Percentiles rank a stretch among this genome's conserved stretches.
Evolutionary conservation across 169 alveolate species (phyloP).

Genomic region (Plasmodium knowlesi): DNA sequence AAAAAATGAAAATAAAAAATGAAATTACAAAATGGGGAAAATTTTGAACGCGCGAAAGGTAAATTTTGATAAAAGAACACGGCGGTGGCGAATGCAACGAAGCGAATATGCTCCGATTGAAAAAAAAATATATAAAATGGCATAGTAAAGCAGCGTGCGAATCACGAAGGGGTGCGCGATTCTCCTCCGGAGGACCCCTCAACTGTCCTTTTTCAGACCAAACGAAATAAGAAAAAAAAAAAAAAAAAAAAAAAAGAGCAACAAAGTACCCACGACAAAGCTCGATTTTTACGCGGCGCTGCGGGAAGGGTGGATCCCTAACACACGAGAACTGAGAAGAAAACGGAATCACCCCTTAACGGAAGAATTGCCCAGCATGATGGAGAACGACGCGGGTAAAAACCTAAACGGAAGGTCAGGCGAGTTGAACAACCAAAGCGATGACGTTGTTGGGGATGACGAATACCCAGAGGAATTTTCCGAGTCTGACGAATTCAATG

Average conservation of each 20-base stretch:
- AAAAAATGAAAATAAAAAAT: background rate
- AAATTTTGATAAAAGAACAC: background rate
- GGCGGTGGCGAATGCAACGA: background rate
- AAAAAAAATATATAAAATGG: background rate
- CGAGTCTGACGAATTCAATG: conserved; percentile 11
- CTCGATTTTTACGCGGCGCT: background rate
- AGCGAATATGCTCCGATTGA: background rate
- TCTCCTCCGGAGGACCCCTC: background rate
- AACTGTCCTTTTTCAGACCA: background rate
- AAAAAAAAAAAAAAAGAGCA: background rate
- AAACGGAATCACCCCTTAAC: background rate
- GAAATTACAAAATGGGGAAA: background rate
- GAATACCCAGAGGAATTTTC: conserved; percentile 66
- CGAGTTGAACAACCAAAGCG: background rate
- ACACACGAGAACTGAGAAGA: background rate
- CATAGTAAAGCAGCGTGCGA: background rate
- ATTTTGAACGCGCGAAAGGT: background rate
- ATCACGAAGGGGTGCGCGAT: background rate
- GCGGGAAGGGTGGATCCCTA: background rate
- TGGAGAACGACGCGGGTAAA: background rate
- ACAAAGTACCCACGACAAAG: background rate
- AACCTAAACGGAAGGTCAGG: background rate
- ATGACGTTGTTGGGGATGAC: conserved; percentile 55
- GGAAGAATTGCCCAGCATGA: background rate
- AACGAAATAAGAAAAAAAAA: too few species aligned